phyloP scores from a whole-genome alignment of 2,329 filamentous ascomycete species.

The Colletotrichum destructivum region DNA sequence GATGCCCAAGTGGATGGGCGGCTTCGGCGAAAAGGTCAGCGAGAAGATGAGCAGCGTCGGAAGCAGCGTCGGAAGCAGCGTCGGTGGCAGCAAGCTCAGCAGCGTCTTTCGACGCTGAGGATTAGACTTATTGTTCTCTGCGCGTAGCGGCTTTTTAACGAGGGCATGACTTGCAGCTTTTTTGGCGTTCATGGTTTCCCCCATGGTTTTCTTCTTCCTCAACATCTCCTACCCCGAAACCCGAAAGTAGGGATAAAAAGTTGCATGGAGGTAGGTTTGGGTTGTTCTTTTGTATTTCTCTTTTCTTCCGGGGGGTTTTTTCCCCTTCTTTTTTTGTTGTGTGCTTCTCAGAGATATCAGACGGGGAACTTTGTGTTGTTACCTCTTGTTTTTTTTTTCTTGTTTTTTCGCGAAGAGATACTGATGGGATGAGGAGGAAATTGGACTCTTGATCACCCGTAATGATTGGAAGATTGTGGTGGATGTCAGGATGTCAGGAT shows the following conservation, averaged over 20 bases:
- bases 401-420: not conserved
- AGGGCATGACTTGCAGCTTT: conserved; percentile 30
- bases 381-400: not conserved
- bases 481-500: not conserved
- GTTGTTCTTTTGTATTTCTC: conserved; percentile 3
- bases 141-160: not conserved
- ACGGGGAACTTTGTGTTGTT: not conserved
- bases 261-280: conserved; percentile 22
- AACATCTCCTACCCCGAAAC: not conserved
- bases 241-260: not conserved
- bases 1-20: conserved; percentile 66
- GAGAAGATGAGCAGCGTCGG: conserved; percentile 66
- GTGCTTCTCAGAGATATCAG: conserved; percentile 16
- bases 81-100: conserved; percentile 36
- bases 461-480: conserved; percentile 6
- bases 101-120: conserved; percentile 33
- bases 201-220: not conserved
- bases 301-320: too few species aligned
- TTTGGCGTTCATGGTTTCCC: conserved; percentile 23
- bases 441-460: not conserved
- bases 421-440: not conserved
- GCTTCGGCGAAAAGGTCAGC: conserved; percentile 61
- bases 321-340: too few species aligned
- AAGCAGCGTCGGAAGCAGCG: conserved; percentile 56
- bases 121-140: too few species aligned